Evolutionary conservation across 2,329 filamentous ascomycete species (phyloP).

Genomic region (Colletotrichum incanum): DNA sequence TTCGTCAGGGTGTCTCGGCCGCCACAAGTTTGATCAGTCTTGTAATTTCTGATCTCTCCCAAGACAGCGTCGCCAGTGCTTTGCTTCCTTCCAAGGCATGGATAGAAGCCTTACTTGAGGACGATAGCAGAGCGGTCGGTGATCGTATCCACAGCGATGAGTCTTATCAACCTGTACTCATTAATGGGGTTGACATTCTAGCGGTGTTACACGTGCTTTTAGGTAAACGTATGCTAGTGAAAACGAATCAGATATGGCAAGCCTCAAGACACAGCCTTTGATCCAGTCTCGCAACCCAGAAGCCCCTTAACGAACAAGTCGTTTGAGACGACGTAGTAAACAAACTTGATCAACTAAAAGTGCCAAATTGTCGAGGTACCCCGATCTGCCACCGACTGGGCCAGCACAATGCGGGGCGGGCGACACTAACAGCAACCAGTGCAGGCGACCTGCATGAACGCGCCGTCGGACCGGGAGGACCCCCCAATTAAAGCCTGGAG

Average conservation of each 20-base stretch:
- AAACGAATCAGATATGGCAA: not conserved
- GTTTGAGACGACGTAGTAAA: not conserved
- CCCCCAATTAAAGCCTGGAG: slow-evolving; percentile 35
- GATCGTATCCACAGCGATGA: not conserved
- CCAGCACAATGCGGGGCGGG: slow-evolving; percentile 28
- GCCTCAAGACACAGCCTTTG: not conserved
- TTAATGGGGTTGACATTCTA: not conserved
- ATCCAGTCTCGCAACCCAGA: too few relatives aligned
- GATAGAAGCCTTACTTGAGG: not conserved
- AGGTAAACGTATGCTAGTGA: not conserved
- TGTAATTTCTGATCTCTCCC: not conserved
- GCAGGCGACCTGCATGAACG: slow-evolving; percentile 40
- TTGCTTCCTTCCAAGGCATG: not conserved
- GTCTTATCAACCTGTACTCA: not conserved
- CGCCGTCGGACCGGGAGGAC: slow-evolving; percentile 28
- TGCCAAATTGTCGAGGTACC: not conserved
- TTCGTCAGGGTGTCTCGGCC: not conserved
- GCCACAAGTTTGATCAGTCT: not conserved
- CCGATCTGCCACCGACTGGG: not conserved
- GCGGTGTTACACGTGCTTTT: not conserved
- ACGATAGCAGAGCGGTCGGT: not conserved
- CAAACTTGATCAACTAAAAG: not conserved
- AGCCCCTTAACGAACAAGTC: too few relatives aligned
- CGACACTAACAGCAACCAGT: slow-evolving; percentile 29
- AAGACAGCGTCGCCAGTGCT: not conserved